A percentile compares a stretch with the other conserved stretches of the same genome.
phyloP scores from a whole-genome alignment of 2,329 filamentous ascomycete genomes.

The Aureobasidium leucospermi region DNA sequence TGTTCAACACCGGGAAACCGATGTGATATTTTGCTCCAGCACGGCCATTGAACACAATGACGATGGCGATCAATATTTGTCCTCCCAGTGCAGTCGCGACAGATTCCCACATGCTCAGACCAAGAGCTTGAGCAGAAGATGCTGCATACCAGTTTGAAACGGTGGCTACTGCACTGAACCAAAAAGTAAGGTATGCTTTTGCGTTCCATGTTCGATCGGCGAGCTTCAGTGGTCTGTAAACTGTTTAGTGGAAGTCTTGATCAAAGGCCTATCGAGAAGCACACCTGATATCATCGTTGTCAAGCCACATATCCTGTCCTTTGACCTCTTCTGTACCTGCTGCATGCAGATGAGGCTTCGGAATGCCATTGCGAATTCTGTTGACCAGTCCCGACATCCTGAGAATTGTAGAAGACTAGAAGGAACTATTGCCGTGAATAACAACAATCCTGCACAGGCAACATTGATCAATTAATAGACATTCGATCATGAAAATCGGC shows the following conservation, averaged over 20 bases:
- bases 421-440: not conserved
- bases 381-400: not conserved
- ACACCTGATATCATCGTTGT: conserved; percentile 5
- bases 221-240: not conserved
- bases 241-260: not conserved
- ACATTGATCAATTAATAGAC: not conserved
- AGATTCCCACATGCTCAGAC: conserved; percentile 41
- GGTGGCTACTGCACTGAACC: conserved; percentile 1
- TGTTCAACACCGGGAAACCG: conserved; percentile 36
- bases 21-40: conserved; percentile 39
- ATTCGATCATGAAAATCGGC: not conserved
- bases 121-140: conserved; percentile 17
- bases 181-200: conserved; percentile 1
- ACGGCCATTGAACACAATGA: conserved; percentile 39
- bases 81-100: conserved; percentile 35
- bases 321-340: not conserved
- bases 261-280: too few species aligned
- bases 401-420: not conserved
- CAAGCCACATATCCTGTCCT: conserved; percentile 2
- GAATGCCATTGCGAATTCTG: conserved; percentile 2
- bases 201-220: not conserved
- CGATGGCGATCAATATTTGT: conserved; percentile 33
- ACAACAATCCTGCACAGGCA: not conserved
- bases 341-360: not conserved
- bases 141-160: conserved; percentile 1